Percentiles rank a stretch among this genome's conserved stretches.
Evolutionary conservation across 2,329 filamentous ascomycete species (phyloP).

Genomic region (Sarocladiaceae sp.): DNA sequence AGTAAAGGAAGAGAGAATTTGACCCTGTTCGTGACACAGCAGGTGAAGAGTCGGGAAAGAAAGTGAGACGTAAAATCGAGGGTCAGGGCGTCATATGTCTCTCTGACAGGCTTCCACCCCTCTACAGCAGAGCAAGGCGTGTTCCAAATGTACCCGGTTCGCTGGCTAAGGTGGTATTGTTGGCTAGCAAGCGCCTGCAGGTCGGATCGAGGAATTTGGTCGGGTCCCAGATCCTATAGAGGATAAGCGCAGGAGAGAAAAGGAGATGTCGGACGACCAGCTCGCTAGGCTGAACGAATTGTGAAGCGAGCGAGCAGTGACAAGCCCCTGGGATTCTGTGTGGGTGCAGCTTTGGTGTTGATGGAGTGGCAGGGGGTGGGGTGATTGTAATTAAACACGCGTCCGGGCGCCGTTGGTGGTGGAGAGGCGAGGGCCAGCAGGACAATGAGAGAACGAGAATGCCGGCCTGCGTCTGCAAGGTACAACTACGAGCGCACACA

Average conservation of each 20-base stretch:
- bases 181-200: constrained; percentile 7
- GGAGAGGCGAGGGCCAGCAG: background rate
- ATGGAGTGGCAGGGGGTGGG: constrained; percentile 9
- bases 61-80: background rate
- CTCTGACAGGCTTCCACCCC: background rate
- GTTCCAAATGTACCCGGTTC: constrained; percentile 3
- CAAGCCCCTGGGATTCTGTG: constrained; percentile 2
- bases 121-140: constrained; percentile 1
- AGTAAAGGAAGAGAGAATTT: no score
- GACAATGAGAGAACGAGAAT: background rate
- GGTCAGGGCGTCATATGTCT: constrained; percentile 8
- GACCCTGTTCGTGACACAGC: constrained; percentile 2
- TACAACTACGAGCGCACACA: background rate
- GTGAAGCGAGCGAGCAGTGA: constrained; percentile 6
- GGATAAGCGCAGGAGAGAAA: background rate
- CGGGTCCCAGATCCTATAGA: constrained; percentile 2
- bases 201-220: constrained; percentile 7
- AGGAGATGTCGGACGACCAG: background rate
- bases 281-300: background rate
- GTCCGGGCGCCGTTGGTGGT: constrained; percentile 14
- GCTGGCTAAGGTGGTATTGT: background rate
- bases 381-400: constrained; percentile 28
- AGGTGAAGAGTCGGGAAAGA: background rate
- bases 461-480: constrained; percentile 3
- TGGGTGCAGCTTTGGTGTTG: constrained; percentile 2